Percentiles rank a stretch among this genome's conserved stretches.
These are phyloP conservation scores for Pseudogymnoascus sp. DNA, from an alignment of 2,329 filamentous ascomycete genomes.

Conservation along the genomic window DNA sequence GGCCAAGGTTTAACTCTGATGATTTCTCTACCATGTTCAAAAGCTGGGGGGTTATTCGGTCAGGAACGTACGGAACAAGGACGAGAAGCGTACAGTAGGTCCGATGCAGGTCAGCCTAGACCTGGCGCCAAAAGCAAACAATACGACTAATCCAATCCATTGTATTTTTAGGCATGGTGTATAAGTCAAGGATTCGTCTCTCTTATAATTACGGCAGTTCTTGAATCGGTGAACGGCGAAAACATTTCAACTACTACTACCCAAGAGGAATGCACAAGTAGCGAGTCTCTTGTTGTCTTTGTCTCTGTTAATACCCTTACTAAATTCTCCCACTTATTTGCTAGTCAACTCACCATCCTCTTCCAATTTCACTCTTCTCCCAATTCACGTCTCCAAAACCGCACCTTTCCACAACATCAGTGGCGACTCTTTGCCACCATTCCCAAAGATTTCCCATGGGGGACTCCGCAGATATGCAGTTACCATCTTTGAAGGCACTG, in stretches of 20 bases:
- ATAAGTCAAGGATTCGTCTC: not conserved
- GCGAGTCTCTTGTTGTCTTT: not conserved
- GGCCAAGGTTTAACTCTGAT: not conserved
- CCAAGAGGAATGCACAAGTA: not conserved
- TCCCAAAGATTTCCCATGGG: slow-evolving; percentile 8
- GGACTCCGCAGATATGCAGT: slow-evolving; percentile 7
- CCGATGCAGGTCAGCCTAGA: not conserved
- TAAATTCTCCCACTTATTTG: not conserved
- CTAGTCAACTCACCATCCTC: not conserved
- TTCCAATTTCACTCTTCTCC: not conserved
- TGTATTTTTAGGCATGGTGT: not conserved
- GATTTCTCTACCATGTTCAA: not conserved
- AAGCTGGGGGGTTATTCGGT: not conserved
- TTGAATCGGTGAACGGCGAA: not conserved
- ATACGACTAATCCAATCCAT: not conserved
- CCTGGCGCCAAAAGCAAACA: not conserved
- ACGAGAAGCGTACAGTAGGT: not conserved
- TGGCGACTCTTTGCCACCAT: not conserved
- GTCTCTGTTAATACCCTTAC: not conserved
- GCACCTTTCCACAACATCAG: not conserved
- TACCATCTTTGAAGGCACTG: slow-evolving; percentile 16
- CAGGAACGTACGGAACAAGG: no score
- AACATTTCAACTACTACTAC: not conserved
- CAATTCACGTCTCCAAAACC: not conserved
- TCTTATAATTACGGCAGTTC: not conserved